phyloP scores from a whole-genome alignment of 345 rosid genomes.

The Trapa bicornis region DNA sequence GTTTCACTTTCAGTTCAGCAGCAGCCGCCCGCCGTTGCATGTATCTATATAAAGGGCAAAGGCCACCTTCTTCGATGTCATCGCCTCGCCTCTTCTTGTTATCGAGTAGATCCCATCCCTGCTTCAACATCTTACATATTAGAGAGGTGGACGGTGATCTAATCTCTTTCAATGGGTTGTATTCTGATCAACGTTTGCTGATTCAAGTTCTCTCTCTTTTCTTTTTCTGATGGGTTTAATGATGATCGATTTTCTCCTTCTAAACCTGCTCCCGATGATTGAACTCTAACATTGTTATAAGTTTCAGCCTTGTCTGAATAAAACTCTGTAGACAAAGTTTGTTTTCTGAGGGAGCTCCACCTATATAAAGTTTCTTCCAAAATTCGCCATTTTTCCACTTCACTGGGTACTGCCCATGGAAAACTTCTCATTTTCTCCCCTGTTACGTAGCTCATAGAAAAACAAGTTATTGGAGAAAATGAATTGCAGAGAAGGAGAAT shows the following conservation, averaged over 20 bases:
- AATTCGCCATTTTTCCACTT: background rate
- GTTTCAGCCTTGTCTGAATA: constrained; percentile 16
- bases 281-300: constrained; percentile 2
- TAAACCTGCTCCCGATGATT: constrained; percentile 9
- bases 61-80: background rate
- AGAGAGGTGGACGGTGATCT: background rate
- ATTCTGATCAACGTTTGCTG: background rate
- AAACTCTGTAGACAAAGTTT: constrained; percentile 1
- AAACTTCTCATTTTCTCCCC: background rate
- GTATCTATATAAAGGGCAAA: background rate
- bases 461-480: background rate
- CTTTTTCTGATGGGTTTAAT: background rate
- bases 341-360: constrained; percentile 12
- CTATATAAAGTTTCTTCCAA: background rate
- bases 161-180: background rate
- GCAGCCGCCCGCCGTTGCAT: background rate
- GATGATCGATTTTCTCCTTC: background rate
- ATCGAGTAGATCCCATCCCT: background rate
- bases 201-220: background rate
- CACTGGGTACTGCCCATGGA: background rate
- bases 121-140: background rate
- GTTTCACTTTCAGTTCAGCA: background rate
- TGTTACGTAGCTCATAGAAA: background rate
- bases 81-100: background rate
- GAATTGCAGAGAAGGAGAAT: too few species aligned